Evolutionary conservation across 148 eudicot species (phyloP), one percentile per base, ranked within the genome.

Genomic region (Nepenthes gracilis): DNA sequence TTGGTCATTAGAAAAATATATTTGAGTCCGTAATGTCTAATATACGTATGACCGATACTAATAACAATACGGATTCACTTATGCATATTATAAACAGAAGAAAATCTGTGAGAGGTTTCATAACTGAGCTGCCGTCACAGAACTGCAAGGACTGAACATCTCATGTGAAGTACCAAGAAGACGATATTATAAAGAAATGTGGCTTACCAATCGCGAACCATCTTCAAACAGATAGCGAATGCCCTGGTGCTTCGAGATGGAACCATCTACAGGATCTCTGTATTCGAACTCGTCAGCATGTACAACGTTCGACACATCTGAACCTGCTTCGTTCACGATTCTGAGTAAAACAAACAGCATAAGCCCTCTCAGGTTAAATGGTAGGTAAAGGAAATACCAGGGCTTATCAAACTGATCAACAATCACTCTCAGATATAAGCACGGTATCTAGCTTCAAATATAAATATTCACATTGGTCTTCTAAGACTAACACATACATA

Each of bases 201-300:
- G 6, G 34, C 71, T 79, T 74, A 92, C 98, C 88, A 92, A 63
- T 74, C 96, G 84, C 1, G 98, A 88, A 3, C 96, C 96, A 61
- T 92, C 98, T 76, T 82, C 90, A 79, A 92, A 92, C 67, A 92
- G 73, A 75, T 85, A 92, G 37, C 96, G 84, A 58, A 92, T 82
- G 32, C 98, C 96, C 87, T 92, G 98, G 70, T 92, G 87, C 81
- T 86, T 92, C 67, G 96, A 85, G 64, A 92, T 63, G 59, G 98
- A 92, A 66, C 96, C 84, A 76, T 92, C 98, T 58, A 88, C 96
- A 6, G 96, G 95, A 73, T 92, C 96, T 76, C 78, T 92, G 85
- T 92, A 92, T 70, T 88, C 96, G 60, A 88, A 92, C 52, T 92
- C 96, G 71, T 92, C 96, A 66, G 81, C 96, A 66, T 62, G 23